Evolutionary conservation across 2,329 filamentous ascomycete species (phyloP).

Genomic region (Dactylellina cionopaga): DNA sequence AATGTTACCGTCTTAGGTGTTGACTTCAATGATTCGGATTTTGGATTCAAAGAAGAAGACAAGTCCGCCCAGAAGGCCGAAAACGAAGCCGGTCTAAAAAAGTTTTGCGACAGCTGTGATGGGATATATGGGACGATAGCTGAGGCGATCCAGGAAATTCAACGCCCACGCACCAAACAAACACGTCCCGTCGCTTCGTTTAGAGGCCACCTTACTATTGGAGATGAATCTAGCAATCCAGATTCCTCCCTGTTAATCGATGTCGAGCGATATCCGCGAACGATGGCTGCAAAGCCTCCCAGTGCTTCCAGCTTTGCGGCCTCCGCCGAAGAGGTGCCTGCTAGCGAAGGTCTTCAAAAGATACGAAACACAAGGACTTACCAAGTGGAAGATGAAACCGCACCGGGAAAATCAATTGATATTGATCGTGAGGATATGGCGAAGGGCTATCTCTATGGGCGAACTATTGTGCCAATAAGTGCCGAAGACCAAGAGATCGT

Average conservation of each 20-base stretch:
- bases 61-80: slow-evolving; percentile 77
- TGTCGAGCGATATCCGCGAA: slow-evolving; percentile 90
- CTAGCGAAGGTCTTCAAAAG: slow-evolving; percentile 67
- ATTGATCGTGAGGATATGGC: slow-evolving; percentile 83
- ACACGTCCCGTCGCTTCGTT: slow-evolving; percentile 81
- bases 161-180: slow-evolving; percentile 78
- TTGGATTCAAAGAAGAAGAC: slow-evolving; percentile 89
- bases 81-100: slow-evolving; percentile 76
- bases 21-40: slow-evolving; percentile 92
- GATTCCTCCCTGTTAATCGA: slow-evolving; percentile 81
- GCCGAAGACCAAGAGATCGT: slow-evolving; percentile 87
- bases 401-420: slow-evolving; percentile 81
- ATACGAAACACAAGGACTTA: slow-evolving; percentile 85
- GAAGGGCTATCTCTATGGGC: slow-evolving; percentile 93
- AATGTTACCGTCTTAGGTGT: slow-evolving; percentile 83
- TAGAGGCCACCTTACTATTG: slow-evolving; percentile 81
- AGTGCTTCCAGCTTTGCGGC: slow-evolving; percentile 80
- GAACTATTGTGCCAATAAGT: slow-evolving; percentile 88
- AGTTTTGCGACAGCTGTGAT: slow-evolving; percentile 74
- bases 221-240: slow-evolving; percentile 74
- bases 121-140: slow-evolving; percentile 84
- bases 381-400: slow-evolving; percentile 77
- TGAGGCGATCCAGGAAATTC: slow-evolving; percentile 82
- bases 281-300: slow-evolving; percentile 77
- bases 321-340: slow-evolving; percentile 61